These are phyloP conservation scores for Ploettnerulaceae sp. DNA, from an alignment of 2,329 filamentous ascomycete genomes.

Conservation along the genomic window DNA sequence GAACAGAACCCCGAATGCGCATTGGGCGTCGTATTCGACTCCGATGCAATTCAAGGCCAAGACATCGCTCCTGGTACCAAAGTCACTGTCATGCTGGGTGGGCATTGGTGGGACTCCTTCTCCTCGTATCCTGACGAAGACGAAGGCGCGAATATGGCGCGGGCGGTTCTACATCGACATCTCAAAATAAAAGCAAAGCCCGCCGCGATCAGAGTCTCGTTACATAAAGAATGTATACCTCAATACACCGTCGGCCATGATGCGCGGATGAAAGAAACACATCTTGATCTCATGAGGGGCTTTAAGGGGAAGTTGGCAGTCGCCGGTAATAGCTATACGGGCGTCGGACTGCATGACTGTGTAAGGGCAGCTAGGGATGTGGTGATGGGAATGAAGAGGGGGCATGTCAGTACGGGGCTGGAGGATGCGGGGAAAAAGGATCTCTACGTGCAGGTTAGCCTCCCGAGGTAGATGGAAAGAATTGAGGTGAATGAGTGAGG, in stretches of 20 bases:
- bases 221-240: slow-evolving; percentile 74
- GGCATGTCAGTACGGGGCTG: slow-evolving; percentile 36
- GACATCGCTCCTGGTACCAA: slow-evolving; percentile 66
- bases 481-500: no score
- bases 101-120: slow-evolving; percentile 80
- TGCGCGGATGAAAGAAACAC: slow-evolving; percentile 26
- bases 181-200: slow-evolving; percentile 62
- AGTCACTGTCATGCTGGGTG: slow-evolving; percentile 89
- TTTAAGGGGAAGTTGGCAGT: slow-evolving; percentile 35
- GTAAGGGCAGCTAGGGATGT: slow-evolving; percentile 52
- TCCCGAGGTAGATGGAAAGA: no score
- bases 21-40: slow-evolving; percentile 91
- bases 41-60: slow-evolving; percentile 43
- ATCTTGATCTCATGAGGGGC: slow-evolving; percentile 27
- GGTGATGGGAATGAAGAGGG: slow-evolving; percentile 38
- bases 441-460: not conserved
- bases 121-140: slow-evolving; percentile 55
- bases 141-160: slow-evolving; percentile 66
- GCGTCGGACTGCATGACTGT: slow-evolving; percentile 47
- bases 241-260: slow-evolving; percentile 80
- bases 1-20: slow-evolving; percentile 76
- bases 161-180: slow-evolving; percentile 65
- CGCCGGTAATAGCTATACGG: slow-evolving; percentile 47
- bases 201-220: slow-evolving; percentile 52
- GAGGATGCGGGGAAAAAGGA: slow-evolving; percentile 29